Evolutionary conservation across 768 basidiomycete genomes (phyloP), one percentile per base, ranked within the genome.

Genomic region (Trametes elegans): DNA sequence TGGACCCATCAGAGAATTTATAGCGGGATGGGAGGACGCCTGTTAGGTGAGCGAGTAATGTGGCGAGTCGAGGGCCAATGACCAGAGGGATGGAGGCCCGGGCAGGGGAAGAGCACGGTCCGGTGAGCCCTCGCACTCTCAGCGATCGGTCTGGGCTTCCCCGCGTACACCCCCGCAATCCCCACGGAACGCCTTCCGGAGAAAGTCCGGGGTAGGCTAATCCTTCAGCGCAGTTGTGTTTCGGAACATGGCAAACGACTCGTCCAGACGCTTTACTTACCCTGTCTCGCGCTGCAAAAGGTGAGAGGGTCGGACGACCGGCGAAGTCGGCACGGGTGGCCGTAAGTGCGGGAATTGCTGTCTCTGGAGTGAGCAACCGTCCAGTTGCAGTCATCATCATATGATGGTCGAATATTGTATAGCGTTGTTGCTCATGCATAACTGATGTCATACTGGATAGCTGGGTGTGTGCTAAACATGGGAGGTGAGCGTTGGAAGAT

Each of bases 121-220:
- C 54, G 54, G 45, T 14, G 10, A n/a, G 21, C 46, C 53, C 34
- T 35, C 32, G 23, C 16, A 23, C 34, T 14, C 45, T 14, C 28
- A 31, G 27, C 9, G 44, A 39, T n/a, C 24, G 53, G 39, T 47
- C 46, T 28, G 29, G 39, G 18, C 39, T 49, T 9, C 47, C 53
- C 53, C 39, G 46, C 47, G 28, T 31, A 38, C 21, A 42, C 18
- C 47, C 53, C 53, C 45, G 46, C 53, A 41, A 55, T 34, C 47
- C 53, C 46, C 47, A 47, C 53, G 53, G 53, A 54, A 55, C 46
- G n/a, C 45, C 16, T 27, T 9, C 32, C 53, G 53, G 31, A 34
- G 53, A 34, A 32, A 28, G 31, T 48, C 39, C 53, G 45, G 23
- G 18, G 31, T 9, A 26, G 41, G 41, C 10, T 44, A 29, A 29